These are phyloP conservation scores for Sarcomyxa edulis DNA, from an alignment of 768 basidiomycete species.

Conservation along the genomic window DNA sequence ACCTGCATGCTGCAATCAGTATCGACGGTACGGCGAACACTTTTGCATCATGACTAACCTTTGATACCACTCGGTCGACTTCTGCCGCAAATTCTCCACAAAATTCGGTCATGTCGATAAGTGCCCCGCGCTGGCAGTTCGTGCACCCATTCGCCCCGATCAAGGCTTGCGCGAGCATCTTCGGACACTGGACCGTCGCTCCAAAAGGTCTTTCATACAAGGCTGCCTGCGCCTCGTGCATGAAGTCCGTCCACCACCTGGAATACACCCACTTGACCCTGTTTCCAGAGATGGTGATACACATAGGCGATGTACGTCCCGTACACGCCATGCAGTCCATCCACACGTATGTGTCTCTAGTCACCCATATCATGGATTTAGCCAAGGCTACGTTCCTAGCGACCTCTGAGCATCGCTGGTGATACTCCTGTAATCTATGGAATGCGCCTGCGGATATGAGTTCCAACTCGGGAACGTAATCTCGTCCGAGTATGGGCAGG, in stretches of 20 bases:
- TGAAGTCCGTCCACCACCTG: conserved; percentile 17
- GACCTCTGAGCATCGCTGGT: conserved; percentile 18
- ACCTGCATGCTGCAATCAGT: too few species aligned
- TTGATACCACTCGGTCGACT: conserved; percentile 10
- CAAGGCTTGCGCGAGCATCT: conserved; percentile 10
- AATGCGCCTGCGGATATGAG: conserved; percentile 21
- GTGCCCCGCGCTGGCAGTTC: conserved; percentile 11
- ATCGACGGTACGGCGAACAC: too few species aligned
- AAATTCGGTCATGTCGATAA: conserved; percentile 12
- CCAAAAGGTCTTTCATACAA: conserved; percentile 13
- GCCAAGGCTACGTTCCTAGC: conserved; percentile 8
- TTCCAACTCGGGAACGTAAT: conserved; percentile 25
- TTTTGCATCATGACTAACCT: too few species aligned
- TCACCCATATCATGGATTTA: conserved; percentile 13
- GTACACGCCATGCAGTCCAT: conserved; percentile 12
- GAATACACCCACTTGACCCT: conserved; percentile 10
- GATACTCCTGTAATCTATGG: conserved; percentile 25
- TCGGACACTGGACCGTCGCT: conserved; percentile 8
- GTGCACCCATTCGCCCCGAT: conserved; percentile 11
- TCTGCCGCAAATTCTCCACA: conserved; percentile 10
- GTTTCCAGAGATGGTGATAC: conserved; percentile 8
- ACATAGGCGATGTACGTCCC: not conserved
- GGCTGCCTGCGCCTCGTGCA: conserved; percentile 7
- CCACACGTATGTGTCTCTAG: conserved; percentile 8
- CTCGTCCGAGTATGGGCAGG: conserved; percentile 10